phyloP scores from a whole-genome alignment of 2,329 filamentous ascomycete genomes.

The Pestalotiopsis sp. region DNA sequence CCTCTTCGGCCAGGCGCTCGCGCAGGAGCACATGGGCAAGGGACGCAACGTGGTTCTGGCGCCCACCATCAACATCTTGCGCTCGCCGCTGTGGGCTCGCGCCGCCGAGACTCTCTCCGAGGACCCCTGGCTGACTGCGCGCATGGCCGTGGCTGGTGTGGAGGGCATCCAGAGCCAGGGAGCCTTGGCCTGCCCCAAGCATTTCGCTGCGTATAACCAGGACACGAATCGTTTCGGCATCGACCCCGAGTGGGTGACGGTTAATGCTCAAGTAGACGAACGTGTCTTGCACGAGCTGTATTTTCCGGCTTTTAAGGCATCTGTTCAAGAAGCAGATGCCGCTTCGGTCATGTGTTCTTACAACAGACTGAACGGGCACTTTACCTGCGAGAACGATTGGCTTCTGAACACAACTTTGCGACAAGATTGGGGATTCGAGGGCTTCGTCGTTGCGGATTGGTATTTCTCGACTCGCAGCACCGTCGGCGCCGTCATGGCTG shows the following conservation, averaged over 20 bases:
- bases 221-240: slow-evolving; percentile 1
- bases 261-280: not conserved
- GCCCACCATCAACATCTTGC: not conserved
- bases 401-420: not conserved
- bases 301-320: not conserved
- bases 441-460: slow-evolving; percentile 3
- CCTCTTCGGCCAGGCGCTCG: not conserved
- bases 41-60: not conserved
- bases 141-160: slow-evolving; percentile 3
- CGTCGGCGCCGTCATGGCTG: slow-evolving; percentile 4
- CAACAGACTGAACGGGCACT: not conserved
- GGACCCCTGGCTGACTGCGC: slow-evolving; percentile 2
- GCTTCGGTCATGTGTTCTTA: slow-evolving; percentile 6
- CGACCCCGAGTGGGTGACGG: slow-evolving; percentile 1
- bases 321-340: not conserved
- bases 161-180: slow-evolving; percentile 6
- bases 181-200: slow-evolving; percentile 2
- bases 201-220: not conserved
- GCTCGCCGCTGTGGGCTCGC: slow-evolving; percentile 4
- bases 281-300: slow-evolving; percentile 5
- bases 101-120: slow-evolving; percentile 6
- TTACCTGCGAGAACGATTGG: slow-evolving; percentile 5
- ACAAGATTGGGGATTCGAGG: not conserved
- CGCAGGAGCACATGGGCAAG: not conserved
- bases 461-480: slow-evolving; percentile 3